Percentiles rank a stretch among this genome's conserved stretches.
Evolutionary conservation across 2,329 filamentous ascomycete species (phyloP).

Genomic region (Apiospora marii): DNA sequence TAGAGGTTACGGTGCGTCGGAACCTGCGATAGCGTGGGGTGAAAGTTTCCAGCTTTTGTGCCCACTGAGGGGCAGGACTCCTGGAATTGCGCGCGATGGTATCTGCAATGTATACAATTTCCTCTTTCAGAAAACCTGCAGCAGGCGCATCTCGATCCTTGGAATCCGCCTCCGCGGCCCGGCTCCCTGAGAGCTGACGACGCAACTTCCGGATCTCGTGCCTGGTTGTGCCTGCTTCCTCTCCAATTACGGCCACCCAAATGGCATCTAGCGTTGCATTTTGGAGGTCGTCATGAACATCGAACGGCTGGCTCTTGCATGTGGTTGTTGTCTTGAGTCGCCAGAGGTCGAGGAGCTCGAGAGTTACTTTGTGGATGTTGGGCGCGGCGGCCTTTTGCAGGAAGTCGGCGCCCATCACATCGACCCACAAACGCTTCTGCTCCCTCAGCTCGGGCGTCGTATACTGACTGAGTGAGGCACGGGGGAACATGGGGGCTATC

Average conservation of each 20-base stretch:
- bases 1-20: not conserved
- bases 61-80: not conserved
- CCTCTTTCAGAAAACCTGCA: not conserved
- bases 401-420: constrained; percentile 34
- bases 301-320: not conserved
- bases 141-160: too few species aligned
- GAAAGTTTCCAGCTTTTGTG: not conserved
- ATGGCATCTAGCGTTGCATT: not conserved
- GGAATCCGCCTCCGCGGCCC: too few species aligned
- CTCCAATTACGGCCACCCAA: not conserved
- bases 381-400: constrained; percentile 27
- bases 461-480: constrained; percentile 28
- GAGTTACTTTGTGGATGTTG: not conserved
- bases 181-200: not conserved
- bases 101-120: not conserved
- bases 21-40: not conserved
- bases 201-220: not conserved
- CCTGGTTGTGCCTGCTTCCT: not conserved
- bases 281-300: not conserved
- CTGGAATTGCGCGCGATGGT: not conserved
- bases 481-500: not conserved
- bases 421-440: constrained; percentile 31
- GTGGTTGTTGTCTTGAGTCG: not conserved
- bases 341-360: not conserved
- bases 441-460: constrained; percentile 28